These are phyloP conservation scores for Phytophthora niederhauseri DNA, from an alignment of 352 stramenopile genomes.

Conservation along the genomic window DNA sequence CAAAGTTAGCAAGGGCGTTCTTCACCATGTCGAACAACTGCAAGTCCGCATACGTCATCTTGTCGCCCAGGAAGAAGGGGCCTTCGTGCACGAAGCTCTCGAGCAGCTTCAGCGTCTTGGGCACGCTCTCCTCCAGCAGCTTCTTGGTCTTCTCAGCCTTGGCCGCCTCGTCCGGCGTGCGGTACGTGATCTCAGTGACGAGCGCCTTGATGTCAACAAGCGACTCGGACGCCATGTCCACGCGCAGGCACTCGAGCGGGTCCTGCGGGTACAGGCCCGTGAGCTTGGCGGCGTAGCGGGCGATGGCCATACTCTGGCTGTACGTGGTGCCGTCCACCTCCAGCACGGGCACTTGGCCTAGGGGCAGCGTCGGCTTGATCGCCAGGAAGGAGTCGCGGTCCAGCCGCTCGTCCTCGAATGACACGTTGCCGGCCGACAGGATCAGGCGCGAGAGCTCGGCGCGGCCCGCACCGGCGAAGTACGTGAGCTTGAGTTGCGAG, in stretches of 20 bases:
- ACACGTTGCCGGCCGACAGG: conserved; percentile 55
- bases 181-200: conserved; percentile 46
- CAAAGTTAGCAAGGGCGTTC: conserved; percentile 47
- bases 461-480: conserved; percentile 61
- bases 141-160: conserved; percentile 56
- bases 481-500: conserved; percentile 65
- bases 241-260: conserved; percentile 54
- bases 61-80: conserved; percentile 60
- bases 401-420: conserved; percentile 72
- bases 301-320: conserved; percentile 64
- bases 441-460: conserved; percentile 69
- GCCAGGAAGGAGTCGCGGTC: conserved; percentile 40
- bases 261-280: conserved; percentile 66
- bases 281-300: conserved; percentile 60
- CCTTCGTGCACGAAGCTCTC: conserved; percentile 43
- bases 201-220: conserved; percentile 42
- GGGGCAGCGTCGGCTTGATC: conserved; percentile 59
- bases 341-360: conserved; percentile 59
- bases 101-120: conserved; percentile 42
- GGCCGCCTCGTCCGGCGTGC: conserved; percentile 36
- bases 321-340: conserved; percentile 55
- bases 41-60: conserved; percentile 56
- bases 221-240: conserved; percentile 57
- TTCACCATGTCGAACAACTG: conserved; percentile 55
- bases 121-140: conserved; percentile 47